Conservation (phyloP, 202 grass and related monocot genomes). For the Panicum hallii region DNA sequence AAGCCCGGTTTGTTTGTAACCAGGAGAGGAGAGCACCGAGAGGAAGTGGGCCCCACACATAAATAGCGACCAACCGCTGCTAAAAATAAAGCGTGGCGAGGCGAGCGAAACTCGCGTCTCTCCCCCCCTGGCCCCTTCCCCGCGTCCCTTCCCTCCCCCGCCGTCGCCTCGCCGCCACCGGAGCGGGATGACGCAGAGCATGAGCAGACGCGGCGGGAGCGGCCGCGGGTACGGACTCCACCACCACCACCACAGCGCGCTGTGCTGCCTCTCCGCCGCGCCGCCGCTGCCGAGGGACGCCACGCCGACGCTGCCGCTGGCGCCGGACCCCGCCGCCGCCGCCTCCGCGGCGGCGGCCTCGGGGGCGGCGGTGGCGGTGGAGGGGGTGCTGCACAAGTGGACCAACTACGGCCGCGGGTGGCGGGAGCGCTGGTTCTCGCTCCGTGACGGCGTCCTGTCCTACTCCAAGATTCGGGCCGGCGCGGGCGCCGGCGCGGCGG, state of each 20-base stretch:
- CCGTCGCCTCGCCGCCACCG: not conserved
- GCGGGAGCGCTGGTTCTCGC: conserved; percentile 79
- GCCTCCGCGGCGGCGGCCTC: not conserved
- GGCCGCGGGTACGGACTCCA: not conserved
- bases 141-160: no score
- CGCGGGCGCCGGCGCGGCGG: not conserved
- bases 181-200: conserved; percentile 44
- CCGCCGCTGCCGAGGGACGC: conserved; percentile 32
- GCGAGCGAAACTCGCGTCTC: conserved; percentile 20
- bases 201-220: conserved; percentile 3
- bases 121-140: not conserved
- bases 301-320: conserved; percentile 42
- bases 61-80: conserved; percentile 60
- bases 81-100: conserved; percentile 53
- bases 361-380: conserved; percentile 49
- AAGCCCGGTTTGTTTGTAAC: conserved; percentile 8
- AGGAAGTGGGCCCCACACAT: conserved; percentile 37
- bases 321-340: conserved; percentile 20
- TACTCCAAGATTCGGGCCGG: conserved; percentile 80
- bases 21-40: not conserved
- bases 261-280: conserved; percentile 69
- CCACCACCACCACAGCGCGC: conserved; percentile 55
- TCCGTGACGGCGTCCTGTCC: conserved; percentile 71
- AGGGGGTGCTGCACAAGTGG: conserved; percentile 78
- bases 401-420: conserved; percentile 89